phyloP scores from a whole-genome alignment of 345 rosid genomes.

The Laguncularia racemosa region DNA sequence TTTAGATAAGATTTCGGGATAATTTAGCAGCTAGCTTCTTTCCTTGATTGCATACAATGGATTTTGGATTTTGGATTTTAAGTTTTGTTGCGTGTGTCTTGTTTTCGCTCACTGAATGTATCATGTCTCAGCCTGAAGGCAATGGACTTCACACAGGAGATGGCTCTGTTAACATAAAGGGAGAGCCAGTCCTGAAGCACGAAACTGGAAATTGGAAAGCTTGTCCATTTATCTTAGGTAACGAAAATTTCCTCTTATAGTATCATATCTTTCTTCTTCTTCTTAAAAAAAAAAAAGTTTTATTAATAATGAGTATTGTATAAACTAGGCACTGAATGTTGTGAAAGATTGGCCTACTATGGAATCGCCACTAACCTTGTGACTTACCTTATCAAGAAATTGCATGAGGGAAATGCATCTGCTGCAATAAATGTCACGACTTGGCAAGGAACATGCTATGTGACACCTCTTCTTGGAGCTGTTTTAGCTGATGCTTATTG shows the following conservation, averaged over 20 bases:
- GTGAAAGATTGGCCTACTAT: constrained; percentile 49
- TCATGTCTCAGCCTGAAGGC: constrained; percentile 14
- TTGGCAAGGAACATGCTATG: constrained; percentile 41
- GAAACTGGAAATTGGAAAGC: constrained; percentile 42
- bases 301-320: background rate
- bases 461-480: constrained; percentile 41
- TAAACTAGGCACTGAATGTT: constrained; percentile 33
- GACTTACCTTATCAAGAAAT: constrained; percentile 32
- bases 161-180: constrained; percentile 37
- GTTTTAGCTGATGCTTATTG: constrained; percentile 38
- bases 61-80: too few species aligned
- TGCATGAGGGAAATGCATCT: constrained; percentile 35
- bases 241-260: background rate
- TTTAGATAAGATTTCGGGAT: too few species aligned
- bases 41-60: too few species aligned
- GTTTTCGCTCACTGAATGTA: background rate
- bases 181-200: constrained; percentile 31
- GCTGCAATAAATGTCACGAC: constrained; percentile 39
- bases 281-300: background rate
- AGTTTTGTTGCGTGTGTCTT: too few species aligned
- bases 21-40: too few species aligned
- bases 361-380: constrained; percentile 41
- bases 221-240: constrained; percentile 42
- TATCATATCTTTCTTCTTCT: too few species aligned
- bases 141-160: constrained; percentile 34